Evolutionary conservation across 1,139 yeast genomes (phyloP).

Genomic region (Candida frijolesensis): DNA sequence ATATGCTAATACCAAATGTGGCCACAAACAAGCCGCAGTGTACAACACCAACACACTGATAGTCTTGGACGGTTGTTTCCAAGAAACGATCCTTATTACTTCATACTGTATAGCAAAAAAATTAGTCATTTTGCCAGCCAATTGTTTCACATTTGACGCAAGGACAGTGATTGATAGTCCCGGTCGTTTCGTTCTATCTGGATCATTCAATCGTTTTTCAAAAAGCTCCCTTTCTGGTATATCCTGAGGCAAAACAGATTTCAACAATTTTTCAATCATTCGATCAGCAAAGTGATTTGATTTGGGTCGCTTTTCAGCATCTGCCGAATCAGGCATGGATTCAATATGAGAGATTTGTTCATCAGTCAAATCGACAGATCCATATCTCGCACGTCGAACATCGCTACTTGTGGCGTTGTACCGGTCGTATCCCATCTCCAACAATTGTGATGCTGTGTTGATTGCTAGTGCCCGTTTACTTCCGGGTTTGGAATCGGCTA

Average conservation of each 20-base stretch:
- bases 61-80: conserved; percentile 66
- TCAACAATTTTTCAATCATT: conserved; percentile 54
- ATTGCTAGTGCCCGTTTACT: conserved; percentile 54
- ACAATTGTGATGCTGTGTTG: conserved; percentile 57
- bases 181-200: conserved; percentile 46
- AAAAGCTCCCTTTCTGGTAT: conserved; percentile 51
- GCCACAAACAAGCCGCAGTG: conserved; percentile 67
- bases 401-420: background rate
- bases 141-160: conserved; percentile 50
- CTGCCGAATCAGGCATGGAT: conserved; percentile 29
- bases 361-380: conserved; percentile 16
- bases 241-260: conserved; percentile 43
- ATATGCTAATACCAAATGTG: conserved; percentile 63
- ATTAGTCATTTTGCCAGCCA: conserved; percentile 55
- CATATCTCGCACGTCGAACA: conserved; percentile 14
- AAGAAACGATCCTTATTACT: conserved; percentile 54
- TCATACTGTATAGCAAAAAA: conserved; percentile 60
- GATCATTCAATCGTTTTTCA: conserved; percentile 45
- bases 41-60: conserved; percentile 52
- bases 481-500: conserved; percentile 34
- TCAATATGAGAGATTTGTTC: conserved; percentile 23
- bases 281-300: conserved; percentile 57
- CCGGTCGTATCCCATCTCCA: conserved; percentile 56
- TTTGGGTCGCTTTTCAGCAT: conserved; percentile 16
- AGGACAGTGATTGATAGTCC: conserved; percentile 52